Percentiles rank a stretch among this genome's conserved stretches.
Conservation (phyloP, 2,329 filamentous ascomycete genomes). For the Penicillium sp. region DNA sequence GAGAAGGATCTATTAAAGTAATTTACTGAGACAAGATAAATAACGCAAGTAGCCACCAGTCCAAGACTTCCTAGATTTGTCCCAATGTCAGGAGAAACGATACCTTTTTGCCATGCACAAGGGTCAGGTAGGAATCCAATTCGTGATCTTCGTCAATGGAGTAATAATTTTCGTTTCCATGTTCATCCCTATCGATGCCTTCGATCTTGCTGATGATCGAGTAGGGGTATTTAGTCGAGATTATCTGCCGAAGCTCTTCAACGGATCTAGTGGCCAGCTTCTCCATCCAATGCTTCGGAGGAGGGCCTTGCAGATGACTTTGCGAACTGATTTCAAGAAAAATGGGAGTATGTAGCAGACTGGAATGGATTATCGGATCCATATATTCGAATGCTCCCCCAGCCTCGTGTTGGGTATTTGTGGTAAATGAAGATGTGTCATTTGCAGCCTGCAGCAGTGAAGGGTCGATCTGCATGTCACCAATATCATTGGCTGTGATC, state of each 20-base stretch:
- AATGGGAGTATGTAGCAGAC: slow-evolving; percentile 56
- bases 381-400: slow-evolving; percentile 40
- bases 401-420: slow-evolving; percentile 39
- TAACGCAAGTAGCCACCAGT: no score
- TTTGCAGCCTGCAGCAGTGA: slow-evolving; percentile 63
- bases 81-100: slow-evolving; percentile 55
- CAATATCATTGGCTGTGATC: slow-evolving; percentile 44
- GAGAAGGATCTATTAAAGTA: no score
- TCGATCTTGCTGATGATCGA: slow-evolving; percentile 65
- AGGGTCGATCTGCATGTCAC: slow-evolving; percentile 66
- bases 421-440: slow-evolving; percentile 47
- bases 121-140: slow-evolving; percentile 71
- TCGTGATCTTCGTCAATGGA: slow-evolving; percentile 73
- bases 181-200: slow-evolving; percentile 65
- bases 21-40: no score
- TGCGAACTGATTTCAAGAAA: slow-evolving; percentile 71
- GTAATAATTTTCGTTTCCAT: slow-evolving; percentile 65
- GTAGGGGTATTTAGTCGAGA: slow-evolving; percentile 64
- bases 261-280: slow-evolving; percentile 64
- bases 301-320: slow-evolving; percentile 56
- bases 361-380: slow-evolving; percentile 40
- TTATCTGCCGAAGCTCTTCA: slow-evolving; percentile 65
- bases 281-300: slow-evolving; percentile 64
- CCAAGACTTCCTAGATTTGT: no score
- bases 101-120: slow-evolving; percentile 61